Percentiles rank a stretch among this genome's conserved stretches.
phyloP scores from a whole-genome alignment of 345 rosid species.

The Rhodamnia argentea region DNA sequence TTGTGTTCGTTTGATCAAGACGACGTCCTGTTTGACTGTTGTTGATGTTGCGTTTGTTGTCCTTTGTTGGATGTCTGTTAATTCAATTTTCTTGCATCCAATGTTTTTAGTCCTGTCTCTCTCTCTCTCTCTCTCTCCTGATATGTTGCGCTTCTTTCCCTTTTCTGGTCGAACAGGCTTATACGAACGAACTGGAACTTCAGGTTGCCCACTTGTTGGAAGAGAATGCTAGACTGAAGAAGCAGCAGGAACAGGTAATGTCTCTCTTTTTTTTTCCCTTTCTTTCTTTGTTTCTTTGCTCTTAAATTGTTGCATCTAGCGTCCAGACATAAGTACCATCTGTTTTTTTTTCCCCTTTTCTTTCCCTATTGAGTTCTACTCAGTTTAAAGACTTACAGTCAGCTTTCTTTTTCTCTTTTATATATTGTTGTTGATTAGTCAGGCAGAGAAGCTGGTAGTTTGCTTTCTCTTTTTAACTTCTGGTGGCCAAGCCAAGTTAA shows the following conservation, averaged over 20 bases:
- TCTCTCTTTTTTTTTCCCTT: too few species aligned
- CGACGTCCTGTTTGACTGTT: background rate
- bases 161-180: conserved; percentile 40
- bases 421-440: background rate
- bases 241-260: conserved; percentile 53
- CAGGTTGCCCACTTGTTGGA: conserved; percentile 29
- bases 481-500: background rate
- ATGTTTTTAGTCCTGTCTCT: background rate
- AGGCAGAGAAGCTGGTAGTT: background rate
- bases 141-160: background rate
- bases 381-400: background rate
- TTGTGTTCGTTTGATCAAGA: background rate
- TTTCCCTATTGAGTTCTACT: background rate
- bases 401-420: conserved; percentile 1
- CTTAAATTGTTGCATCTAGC: background rate
- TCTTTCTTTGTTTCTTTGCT: background rate
- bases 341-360: background rate
- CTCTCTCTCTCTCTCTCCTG: background rate
- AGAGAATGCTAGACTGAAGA: conserved; percentile 60
- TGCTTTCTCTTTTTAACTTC: background rate
- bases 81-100: background rate
- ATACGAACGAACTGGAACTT: conserved; percentile 49
- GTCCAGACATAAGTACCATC: background rate
- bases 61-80: background rate
- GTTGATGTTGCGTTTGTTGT: background rate